Conservation (phyloP, 2,329 filamentous ascomycete genomes). For the Xylaria sp. region DNA sequence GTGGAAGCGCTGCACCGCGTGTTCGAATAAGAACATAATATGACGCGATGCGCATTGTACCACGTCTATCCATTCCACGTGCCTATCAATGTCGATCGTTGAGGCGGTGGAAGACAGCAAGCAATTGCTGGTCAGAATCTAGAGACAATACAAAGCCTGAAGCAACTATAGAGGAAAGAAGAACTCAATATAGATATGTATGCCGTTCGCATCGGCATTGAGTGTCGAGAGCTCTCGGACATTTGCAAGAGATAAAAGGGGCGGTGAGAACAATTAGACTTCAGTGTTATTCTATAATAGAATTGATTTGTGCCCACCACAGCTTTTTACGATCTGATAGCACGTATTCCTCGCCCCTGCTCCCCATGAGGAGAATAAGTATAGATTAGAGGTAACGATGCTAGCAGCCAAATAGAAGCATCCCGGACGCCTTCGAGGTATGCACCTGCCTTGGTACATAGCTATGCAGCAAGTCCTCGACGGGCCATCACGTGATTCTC, state of each 20-base stretch:
- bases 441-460: neutral
- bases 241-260: neutral
- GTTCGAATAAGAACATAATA: neutral
- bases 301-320: neutral
- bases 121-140: neutral
- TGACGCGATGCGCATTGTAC: neutral
- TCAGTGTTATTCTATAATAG: neutral
- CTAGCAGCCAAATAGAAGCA: neutral
- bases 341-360: neutral
- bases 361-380: neutral
- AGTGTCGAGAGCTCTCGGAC: neutral
- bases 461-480: neutral
- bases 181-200: neutral
- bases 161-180: neutral
- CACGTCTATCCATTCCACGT: neutral
- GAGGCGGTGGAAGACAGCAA: neutral
- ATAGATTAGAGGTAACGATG: neutral
- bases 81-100: neutral
- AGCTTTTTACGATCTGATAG: neutral
- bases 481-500: constrained; percentile 23
- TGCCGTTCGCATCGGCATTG: neutral
- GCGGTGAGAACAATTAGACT: neutral
- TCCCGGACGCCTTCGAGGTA: neutral
- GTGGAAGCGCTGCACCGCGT: constrained; percentile 16
- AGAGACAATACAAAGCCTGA: neutral